Base-by-base conservation (phyloP, 2,329 filamentous ascomycete species). In the Penicillium sp. region DNA sequence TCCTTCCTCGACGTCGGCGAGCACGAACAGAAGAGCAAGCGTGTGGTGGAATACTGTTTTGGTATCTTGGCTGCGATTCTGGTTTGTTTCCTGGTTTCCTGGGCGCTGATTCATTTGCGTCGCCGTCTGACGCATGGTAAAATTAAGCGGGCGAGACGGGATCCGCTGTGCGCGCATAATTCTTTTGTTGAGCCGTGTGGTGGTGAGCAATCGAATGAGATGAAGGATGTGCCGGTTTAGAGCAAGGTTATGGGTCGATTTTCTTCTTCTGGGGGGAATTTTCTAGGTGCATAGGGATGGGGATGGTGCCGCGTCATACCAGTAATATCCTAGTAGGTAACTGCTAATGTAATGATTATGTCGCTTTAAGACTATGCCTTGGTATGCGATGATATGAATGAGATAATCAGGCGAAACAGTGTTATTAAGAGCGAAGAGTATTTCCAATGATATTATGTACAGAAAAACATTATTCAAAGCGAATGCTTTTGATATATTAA, bases 1-100 rank as follows among this genome's bases (percentile, higher is more conserved):
- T 72, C 68, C 57, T 96, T 96, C 75, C 82, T 96, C n/a, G 82
- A 96, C 71, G 81, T 86, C 1, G 70, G 75, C 6, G 69, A 72
- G 19, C 74, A 82, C 50, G 80, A 81, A 17, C 71, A 80, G 54
- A 61, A 71, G 27, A 71, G 67, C 29, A 82, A 80, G 0, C 75
- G 80, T 7, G 85, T 92, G 4, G 84, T 85, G 1, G 89, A 78
- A 2, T 90, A 89, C 68, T 83, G 85, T 50, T 74, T 90, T 50
- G 62, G 64, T 35, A 85, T 88, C 48, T 75, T 82, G 75, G 83
- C 82, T 78, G 62, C 84, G 68, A 73, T 81, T 75, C 50, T 79
- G 37, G 64, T 86, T 23, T 73, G 86, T 38, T 88, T 86, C 65
- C 12, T 76, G 65, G 45, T 86, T 19, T 80, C 80, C 68, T 66